Conservation (phyloP, 768 basidiomycete species). For the Roridomyces roridus region DNA sequence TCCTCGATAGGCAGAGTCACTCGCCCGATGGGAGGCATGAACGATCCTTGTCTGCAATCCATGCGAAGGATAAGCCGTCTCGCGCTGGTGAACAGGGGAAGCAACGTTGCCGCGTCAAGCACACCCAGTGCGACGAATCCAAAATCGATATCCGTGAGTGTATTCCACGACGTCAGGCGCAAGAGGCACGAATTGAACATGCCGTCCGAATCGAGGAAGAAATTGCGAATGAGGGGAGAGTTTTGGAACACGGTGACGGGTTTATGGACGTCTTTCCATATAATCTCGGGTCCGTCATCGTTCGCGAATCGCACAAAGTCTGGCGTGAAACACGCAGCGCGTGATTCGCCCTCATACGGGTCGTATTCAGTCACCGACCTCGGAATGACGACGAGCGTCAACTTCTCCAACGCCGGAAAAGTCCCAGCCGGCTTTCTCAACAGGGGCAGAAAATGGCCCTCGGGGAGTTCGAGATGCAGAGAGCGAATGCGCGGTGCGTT, state of each 20-base stretch:
- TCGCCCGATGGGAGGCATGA: neutral
- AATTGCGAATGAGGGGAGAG: neutral
- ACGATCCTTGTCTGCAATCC: neutral
- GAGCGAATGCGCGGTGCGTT: neutral
- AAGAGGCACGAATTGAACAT: neutral
- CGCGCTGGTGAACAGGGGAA: neutral
- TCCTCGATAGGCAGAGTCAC: neutral
- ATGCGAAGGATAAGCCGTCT: neutral
- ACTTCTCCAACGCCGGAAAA: too few relatives aligned
- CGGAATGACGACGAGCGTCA: too few relatives aligned
- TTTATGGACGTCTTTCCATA: too few relatives aligned
- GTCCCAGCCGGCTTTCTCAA: neutral
- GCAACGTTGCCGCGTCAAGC: neutral
- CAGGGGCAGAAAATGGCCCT: neutral
- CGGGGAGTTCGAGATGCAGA: neutral
- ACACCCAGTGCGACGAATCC: neutral
- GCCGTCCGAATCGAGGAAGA: neutral
- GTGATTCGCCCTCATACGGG: neutral
- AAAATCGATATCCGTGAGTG: neutral
- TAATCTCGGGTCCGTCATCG: too few relatives aligned
- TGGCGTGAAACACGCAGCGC: constrained; percentile 2
- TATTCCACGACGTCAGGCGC: neutral
- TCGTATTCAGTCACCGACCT: constrained; percentile 3
- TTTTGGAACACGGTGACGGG: neutral
- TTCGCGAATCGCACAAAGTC: too few relatives aligned